Evolutionary conservation across 2,329 filamentous ascomycete species (phyloP), one percentile per base, ranked within the genome.

Genomic region (Diaporthe batatas): DNA sequence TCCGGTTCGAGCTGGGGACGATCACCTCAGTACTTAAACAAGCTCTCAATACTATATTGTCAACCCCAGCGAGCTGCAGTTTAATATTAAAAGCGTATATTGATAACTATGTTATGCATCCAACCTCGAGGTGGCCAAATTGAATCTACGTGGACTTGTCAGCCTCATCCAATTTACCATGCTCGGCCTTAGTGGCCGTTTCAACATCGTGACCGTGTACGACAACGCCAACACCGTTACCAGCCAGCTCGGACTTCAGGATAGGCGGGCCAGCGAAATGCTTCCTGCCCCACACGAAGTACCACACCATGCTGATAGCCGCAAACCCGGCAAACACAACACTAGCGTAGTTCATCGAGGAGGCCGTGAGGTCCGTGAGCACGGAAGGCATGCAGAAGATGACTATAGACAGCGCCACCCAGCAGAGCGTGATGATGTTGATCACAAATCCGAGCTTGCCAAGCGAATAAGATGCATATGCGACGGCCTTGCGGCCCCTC

Each of bases 341-440:
- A 23, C 87, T 89, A 2, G 91, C 90, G 78, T 92, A 92, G 80
- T 92, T 92, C 90, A 92, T 92, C 23, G 82, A 84, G 16, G 80
- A 80, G 5, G 90, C 79, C 14, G 85, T 83, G 3, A 92, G 67
- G 59, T 68, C 89, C 0, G 90, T 88, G 12, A 92, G 79, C 3
- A 87, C 86, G 7, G 89, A 87, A 2, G 91, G 93, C 91, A 95
- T 93, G 79, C 92, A 94, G 84, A 94, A 95, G 57, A 95, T 83
- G 71, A 93, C 87, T 21, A 94, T 87, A 1, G 92, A 88, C 23
- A 95, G 85, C 42, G 84, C 81, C 72, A 95, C 94, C 93, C 93
- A 95, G 51, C 84, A 81, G n/a, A 94, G 81, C 68, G 91, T 93
- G 55, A 91, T 81, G 44, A 89, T 80, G 79, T 95, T 95, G 80